These are phyloP conservation scores for Datisca glomerata DNA, from an alignment of 306 rosid genomes.

Conservation along the genomic window DNA sequence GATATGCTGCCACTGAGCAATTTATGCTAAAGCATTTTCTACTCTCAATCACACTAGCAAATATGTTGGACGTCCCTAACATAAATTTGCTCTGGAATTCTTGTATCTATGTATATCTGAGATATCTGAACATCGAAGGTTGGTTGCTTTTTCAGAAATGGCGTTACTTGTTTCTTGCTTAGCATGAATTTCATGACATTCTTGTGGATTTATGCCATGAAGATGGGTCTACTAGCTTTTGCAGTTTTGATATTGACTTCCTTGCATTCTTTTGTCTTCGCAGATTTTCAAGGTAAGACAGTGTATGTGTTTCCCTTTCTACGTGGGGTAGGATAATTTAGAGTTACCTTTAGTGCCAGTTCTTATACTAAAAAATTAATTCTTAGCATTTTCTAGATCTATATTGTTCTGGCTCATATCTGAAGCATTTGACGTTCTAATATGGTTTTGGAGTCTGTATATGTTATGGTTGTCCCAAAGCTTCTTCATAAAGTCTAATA, in stretches of 20 bases:
- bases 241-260: slow-evolving; percentile 35
- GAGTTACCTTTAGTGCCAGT: slow-evolving; percentile 5
- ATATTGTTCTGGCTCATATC: not conserved
- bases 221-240: slow-evolving; percentile 41
- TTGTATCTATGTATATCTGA: too few relatives aligned
- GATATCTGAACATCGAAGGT: too few relatives aligned
- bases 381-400: too few relatives aligned
- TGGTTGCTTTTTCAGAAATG: too few relatives aligned
- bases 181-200: slow-evolving; percentile 13
- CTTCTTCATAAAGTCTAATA: too few relatives aligned
- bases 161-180: slow-evolving; percentile 15
- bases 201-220: slow-evolving; percentile 23
- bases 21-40: too few relatives aligned
- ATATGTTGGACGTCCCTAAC: too few relatives aligned
- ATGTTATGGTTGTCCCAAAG: too few relatives aligned
- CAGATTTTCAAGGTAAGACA: slow-evolving; percentile 70
- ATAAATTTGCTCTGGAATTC: too few relatives aligned
- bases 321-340: slow-evolving; percentile 6
- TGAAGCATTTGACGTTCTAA: not conserved
- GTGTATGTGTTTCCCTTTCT: not conserved
- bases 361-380: not conserved
- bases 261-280: slow-evolving; percentile 40
- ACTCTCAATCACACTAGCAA: too few relatives aligned
- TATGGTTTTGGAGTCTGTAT: not conserved
- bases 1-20: too few relatives aligned